phyloP scores from a whole-genome alignment of 2,329 filamentous ascomycete genomes.

The Coccinonectria pachysandricola region DNA sequence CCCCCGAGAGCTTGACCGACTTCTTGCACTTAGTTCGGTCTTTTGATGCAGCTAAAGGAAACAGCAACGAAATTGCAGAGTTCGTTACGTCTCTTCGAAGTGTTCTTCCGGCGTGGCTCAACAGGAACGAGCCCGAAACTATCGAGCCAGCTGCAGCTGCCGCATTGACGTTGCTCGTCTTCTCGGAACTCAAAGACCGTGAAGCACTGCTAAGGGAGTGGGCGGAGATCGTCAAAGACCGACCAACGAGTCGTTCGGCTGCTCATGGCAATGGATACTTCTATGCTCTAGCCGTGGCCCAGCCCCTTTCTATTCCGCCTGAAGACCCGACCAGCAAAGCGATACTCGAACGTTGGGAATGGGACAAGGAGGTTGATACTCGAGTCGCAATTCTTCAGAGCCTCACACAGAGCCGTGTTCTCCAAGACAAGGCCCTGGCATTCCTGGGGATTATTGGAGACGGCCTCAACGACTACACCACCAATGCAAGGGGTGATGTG shows the following conservation, averaged over 20 bases:
- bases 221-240: slow-evolving; percentile 31
- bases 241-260: slow-evolving; percentile 22
- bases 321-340: slow-evolving; percentile 30
- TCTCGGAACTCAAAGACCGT: slow-evolving; percentile 29
- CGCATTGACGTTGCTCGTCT: slow-evolving; percentile 37
- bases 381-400: slow-evolving; percentile 46
- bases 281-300: slow-evolving; percentile 40
- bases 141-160: slow-evolving; percentile 40
- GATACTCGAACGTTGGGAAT: slow-evolving; percentile 42
- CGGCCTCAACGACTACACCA: slow-evolving; percentile 81
- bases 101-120: slow-evolving; percentile 36
- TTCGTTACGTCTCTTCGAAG: slow-evolving; percentile 20
- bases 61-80: slow-evolving; percentile 5
- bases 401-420: slow-evolving; percentile 35
- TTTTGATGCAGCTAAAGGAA: slow-evolving; percentile 6
- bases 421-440: slow-evolving; percentile 28
- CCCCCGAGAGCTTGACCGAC: slow-evolving; percentile 7
- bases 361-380: slow-evolving; percentile 39
- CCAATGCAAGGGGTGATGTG: slow-evolving; percentile 78
- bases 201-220: slow-evolving; percentile 33
- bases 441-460: slow-evolving; percentile 40
- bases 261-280: slow-evolving; percentile 41
- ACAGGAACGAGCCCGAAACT: slow-evolving; percentile 39
- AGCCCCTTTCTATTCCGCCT: slow-evolving; percentile 26
- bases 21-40: slow-evolving; percentile 14